Conservation (phyloP, 208 protist species). For the Acanthamoeba lenticulata region DNA sequence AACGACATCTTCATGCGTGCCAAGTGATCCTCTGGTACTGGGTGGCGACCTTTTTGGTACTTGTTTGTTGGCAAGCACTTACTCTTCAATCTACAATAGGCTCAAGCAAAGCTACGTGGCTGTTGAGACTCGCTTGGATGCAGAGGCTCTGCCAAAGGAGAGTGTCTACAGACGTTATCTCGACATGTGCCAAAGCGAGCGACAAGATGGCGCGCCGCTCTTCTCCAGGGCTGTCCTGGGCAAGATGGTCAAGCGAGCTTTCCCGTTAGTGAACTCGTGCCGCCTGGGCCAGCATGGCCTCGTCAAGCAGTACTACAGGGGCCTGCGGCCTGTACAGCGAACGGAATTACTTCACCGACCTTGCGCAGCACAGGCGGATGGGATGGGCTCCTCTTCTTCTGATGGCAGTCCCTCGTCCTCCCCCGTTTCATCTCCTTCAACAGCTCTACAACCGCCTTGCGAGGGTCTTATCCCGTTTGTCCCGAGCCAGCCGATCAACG, state of each 20-base stretch:
- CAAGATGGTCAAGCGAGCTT: constrained; percentile 37
- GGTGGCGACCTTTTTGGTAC: background rate
- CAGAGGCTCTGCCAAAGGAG: background rate
- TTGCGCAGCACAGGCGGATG: too few relatives aligned
- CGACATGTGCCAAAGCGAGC: background rate
- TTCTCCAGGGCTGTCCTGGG: background rate
- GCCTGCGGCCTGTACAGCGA: too few relatives aligned
- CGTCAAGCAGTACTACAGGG: background rate
- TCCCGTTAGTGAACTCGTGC: background rate
- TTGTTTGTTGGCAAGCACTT: background rate
- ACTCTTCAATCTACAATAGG: background rate
- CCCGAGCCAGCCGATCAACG: too few relatives aligned
- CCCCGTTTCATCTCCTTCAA: too few relatives aligned
- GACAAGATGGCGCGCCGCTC: background rate
- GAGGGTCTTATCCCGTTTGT: too few relatives aligned
- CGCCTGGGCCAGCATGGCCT: background rate
- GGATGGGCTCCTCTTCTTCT: too few relatives aligned
- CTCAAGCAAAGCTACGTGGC: background rate
- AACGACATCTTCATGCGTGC: background rate
- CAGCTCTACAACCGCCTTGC: too few relatives aligned
- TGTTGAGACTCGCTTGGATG: background rate
- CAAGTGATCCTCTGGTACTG: constrained; percentile 7
- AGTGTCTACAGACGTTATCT: background rate
- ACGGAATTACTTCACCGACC: too few relatives aligned
- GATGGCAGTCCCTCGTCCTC: too few relatives aligned